phyloP scores from a whole-genome alignment of 148 eudicot genomes.

The Chenopodium album region DNA sequence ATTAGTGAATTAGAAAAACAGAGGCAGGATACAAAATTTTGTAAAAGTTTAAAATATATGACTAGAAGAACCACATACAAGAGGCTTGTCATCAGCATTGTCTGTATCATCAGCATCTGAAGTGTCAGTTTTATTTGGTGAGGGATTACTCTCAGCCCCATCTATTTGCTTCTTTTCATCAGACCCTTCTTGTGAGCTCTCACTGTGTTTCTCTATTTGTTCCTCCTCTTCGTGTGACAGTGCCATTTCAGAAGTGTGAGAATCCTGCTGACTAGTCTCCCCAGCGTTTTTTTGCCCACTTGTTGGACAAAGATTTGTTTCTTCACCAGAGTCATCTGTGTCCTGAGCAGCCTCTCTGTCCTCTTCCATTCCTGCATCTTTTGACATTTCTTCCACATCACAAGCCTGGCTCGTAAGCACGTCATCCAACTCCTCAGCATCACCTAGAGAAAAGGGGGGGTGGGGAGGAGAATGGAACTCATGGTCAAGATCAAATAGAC shows the following conservation, averaged over 20 bases:
- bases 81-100: constrained; percentile 72
- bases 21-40: neutral
- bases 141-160: constrained; percentile 33
- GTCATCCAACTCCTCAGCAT: constrained; percentile 36
- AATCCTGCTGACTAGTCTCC: constrained; percentile 24
- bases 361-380: constrained; percentile 26
- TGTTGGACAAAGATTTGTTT: constrained; percentile 27
- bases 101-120: constrained; percentile 43
- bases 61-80: constrained; percentile 42
- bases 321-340: constrained; percentile 39
- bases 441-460: constrained; percentile 31
- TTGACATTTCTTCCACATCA: constrained; percentile 36
- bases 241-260: constrained; percentile 25
- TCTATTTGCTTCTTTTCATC: constrained; percentile 33
- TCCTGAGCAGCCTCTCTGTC: constrained; percentile 41
- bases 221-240: constrained; percentile 30
- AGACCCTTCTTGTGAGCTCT: constrained; percentile 26
- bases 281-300: constrained; percentile 19
- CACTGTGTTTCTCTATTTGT: constrained; percentile 26
- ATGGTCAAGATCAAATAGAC: too few relatives aligned
- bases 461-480: neutral
- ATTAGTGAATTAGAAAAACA: constrained; percentile 14
- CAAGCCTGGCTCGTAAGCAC: constrained; percentile 27
- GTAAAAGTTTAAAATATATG: neutral
- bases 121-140: constrained; percentile 22